Percentiles rank a stretch among this genome's conserved stretches.
Conservation (phyloP, 2,329 filamentous ascomycete genomes). For the Hypoxylon sp. region DNA sequence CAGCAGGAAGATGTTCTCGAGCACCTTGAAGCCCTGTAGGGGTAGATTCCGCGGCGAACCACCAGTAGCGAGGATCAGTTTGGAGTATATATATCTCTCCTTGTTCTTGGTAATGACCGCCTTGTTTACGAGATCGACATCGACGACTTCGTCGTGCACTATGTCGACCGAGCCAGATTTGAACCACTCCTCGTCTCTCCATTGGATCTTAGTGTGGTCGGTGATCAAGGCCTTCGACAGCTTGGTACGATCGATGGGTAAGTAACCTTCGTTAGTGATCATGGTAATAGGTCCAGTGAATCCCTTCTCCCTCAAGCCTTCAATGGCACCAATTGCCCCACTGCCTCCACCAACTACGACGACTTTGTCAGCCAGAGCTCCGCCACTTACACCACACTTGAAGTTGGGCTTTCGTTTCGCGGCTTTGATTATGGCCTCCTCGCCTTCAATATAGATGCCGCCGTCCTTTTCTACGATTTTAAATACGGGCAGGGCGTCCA, state of each 20-base stretch:
- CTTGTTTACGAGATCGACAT: constrained; percentile 81
- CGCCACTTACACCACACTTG: constrained; percentile 71
- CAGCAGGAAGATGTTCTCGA: constrained; percentile 89
- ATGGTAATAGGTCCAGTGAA: constrained; percentile 85
- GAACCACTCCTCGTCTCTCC: constrained; percentile 84
- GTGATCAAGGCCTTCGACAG: constrained; percentile 92
- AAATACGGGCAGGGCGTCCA: constrained; percentile 88
- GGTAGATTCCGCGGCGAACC: constrained; percentile 82
- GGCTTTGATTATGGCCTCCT: constrained; percentile 81
- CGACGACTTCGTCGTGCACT: constrained; percentile 74
- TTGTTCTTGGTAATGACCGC: constrained; percentile 81
- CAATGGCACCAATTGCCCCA: constrained; percentile 83
- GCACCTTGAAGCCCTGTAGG: constrained; percentile 85
- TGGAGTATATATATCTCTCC: constrained; percentile 81
- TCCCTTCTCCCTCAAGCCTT: constrained; percentile 84
- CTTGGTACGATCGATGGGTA: constrained; percentile 94
- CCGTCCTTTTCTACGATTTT: constrained; percentile 84
- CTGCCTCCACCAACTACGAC: constrained; percentile 92
- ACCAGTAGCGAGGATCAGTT: constrained; percentile 91
- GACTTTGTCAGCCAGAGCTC: constrained; percentile 71
- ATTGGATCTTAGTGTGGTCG: constrained; percentile 82
- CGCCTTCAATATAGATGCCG: constrained; percentile 85
- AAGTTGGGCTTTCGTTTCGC: constrained; percentile 80
- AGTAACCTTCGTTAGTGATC: constrained; percentile 85
- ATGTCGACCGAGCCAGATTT: constrained; percentile 70